A percentile compares a stretch with the other conserved stretches of the same genome.
Conservation (phyloP, 179 eudicot genomes). For the Drosera spatulata region DNA sequence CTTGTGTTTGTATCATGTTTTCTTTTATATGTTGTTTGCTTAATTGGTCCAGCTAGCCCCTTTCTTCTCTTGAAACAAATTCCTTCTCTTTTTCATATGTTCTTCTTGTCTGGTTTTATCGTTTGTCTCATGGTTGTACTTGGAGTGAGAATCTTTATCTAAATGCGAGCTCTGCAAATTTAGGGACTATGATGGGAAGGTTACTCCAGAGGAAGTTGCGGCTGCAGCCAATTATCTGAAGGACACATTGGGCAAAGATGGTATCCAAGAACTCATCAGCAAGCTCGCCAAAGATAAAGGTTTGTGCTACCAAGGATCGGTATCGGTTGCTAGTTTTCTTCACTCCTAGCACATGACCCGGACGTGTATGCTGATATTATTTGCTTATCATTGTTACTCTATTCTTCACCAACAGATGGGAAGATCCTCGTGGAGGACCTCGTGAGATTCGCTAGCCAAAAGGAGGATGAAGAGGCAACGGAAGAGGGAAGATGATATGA, state of each 20-base stretch:
- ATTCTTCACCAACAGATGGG: slow-evolving; percentile 54
- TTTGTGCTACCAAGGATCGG: slow-evolving; percentile 9
- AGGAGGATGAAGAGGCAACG: slow-evolving; percentile 26
- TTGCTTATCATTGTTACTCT: neutral
- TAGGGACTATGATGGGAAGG: slow-evolving; percentile 97
- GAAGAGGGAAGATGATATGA: slow-evolving; percentile 34
- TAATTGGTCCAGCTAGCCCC: too few relatives aligned
- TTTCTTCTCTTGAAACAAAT: too few relatives aligned
- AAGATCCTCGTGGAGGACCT: slow-evolving; percentile 90
- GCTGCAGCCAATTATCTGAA: slow-evolving; percentile 86
- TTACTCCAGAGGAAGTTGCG: slow-evolving; percentile 93
- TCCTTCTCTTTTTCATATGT: too few relatives aligned
- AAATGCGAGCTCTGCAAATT: neutral
- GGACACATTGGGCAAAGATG: slow-evolving; percentile 81
- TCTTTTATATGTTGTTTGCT: too few relatives aligned
- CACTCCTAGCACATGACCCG: neutral
- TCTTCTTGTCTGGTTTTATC: neutral
- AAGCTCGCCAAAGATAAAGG: slow-evolving; percentile 93
- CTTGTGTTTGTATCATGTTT: too few relatives aligned
- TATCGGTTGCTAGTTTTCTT: neutral
- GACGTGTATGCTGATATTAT: neutral
- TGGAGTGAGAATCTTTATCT: neutral
- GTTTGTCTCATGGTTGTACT: neutral
- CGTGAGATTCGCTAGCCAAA: slow-evolving; percentile 63
- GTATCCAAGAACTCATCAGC: slow-evolving; percentile 84